Evolutionary conservation across 2,329 filamentous ascomycete genomes (phyloP), one percentile per base, ranked within the genome.

Genomic region (Colletotrichum viniferum): DNA sequence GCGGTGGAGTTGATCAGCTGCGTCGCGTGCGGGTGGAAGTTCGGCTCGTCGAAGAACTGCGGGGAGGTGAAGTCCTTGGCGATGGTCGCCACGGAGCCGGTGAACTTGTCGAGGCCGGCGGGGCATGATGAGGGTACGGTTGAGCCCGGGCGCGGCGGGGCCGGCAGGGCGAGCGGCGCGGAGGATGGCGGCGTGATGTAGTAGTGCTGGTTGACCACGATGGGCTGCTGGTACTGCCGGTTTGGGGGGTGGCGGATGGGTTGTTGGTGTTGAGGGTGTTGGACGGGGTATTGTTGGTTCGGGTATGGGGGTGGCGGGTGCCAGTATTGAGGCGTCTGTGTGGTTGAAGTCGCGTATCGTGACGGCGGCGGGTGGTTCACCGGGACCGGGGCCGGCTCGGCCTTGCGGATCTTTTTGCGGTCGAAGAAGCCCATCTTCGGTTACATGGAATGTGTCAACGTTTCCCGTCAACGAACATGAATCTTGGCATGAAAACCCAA

Each of bases 191-290:
- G 75, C 65, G 76, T 69, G 52, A 89, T 78, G 77, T 90, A 89
- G 79, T 90, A 89, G 77, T 90, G 84, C 74, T 90, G 88, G 76
- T 90, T 89, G 64, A 90, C 87, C 32, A 90, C 84, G 69, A 90
- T 86, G 9, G 87, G 86, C 30, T 82, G 83, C n/a, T 14, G 68
- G 24, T 62, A 68, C 9, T 62, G 62, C n/a, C 58, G 32, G 12
- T 58, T 70, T 28, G 81, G 76, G 21, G 78, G 73, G 21, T 69
- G 32, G 69, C 60, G n/a, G 61, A 18, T 77, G 74, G 55, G 61
- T 77, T 43, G 77, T 73, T 69, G 80, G 62, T 55, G 80, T 62
- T 34, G 80, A 60, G 16, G 79, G 69, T 71, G 71, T 67, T 66
- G 76, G 48, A 38, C 62, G 24, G 36, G 75, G 67, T 73, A 67